A percentile compares a stretch with the other conserved stretches of the same genome.
phyloP scores from a whole-genome alignment of 2,329 filamentous ascomycete genomes.

The Aspergillus alliaceus region DNA sequence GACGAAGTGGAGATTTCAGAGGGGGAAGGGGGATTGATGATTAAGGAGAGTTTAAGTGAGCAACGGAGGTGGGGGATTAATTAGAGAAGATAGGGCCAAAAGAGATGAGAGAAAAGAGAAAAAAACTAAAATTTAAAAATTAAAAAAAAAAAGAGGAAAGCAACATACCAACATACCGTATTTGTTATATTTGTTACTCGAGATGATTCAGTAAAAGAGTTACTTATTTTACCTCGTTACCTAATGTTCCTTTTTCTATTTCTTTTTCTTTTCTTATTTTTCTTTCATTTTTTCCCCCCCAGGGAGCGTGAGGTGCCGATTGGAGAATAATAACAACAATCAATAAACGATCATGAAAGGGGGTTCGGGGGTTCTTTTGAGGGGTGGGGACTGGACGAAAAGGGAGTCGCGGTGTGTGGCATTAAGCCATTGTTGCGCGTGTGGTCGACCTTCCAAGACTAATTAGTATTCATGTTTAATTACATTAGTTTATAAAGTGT shows the following conservation, averaged over 20 bases:
- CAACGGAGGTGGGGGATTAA: background rate
- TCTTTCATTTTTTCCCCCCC: too few relatives aligned
- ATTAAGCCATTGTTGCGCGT: background rate
- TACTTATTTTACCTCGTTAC: too few relatives aligned
- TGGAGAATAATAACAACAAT: conserved; percentile 1
- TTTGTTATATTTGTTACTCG: background rate
- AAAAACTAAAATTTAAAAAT: background rate
- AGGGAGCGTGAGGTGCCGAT: background rate
- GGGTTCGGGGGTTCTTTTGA: background rate
- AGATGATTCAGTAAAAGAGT: background rate
- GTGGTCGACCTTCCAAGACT: background rate
- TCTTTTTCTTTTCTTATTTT: too few relatives aligned
- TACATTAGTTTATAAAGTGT: background rate
- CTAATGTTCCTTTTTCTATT: background rate
- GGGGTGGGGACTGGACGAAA: background rate
- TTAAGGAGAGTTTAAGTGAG: conserved; percentile 4
- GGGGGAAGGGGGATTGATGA: conserved; percentile 6
- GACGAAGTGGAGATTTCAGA: background rate
- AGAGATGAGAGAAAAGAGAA: background rate
- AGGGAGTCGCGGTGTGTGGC: background rate
- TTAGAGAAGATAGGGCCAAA: background rate
- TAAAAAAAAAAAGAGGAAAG: background rate
- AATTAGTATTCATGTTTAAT: background rate
- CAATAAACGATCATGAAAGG: background rate
- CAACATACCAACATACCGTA: background rate